Evolutionary conservation across 768 basidiomycete species (phyloP), one percentile per base, ranked within the genome.

Genomic region (Hortiboletus campestris): DNA sequence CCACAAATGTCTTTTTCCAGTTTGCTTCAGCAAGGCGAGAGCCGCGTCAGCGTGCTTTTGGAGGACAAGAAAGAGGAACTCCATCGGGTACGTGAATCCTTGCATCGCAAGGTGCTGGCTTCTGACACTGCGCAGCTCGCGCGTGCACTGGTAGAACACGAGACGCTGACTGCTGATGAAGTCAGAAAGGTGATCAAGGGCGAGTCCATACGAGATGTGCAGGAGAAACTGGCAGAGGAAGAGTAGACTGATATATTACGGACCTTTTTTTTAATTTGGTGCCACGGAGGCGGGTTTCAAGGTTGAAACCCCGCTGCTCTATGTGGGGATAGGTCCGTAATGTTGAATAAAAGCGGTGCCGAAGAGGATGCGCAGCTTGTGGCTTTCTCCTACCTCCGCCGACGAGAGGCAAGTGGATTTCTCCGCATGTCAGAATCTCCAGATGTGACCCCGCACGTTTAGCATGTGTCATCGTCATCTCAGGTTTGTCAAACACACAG

Each of bases 141-240:
- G 2, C 81, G 82, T 51, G 96, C 96, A 11, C 76, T 99, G 55
- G 88, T 99, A 13, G 94, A 98, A 70, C 89, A 96, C 72, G 96
- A 99, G 76, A 98, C 96, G 19, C 76, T 99, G 60, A 86, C 87
- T 61, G 77, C 83, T 39, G 87, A 91, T 11, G 94, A 99, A 72
- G 95, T 98, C 17, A 77, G 80, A 65, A 86, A 82, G 72, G 93
- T 95, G 25, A 82, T 98, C 68, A 85, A 79, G 55, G 94, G 94
- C 38, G 86, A 96, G 70, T 78, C 81, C 49, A 89, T 93, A 72
- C 84, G 87, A 54, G 80, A 76, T 55, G 80, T 89, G 60, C 74
- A 80, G 60, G 86, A 90, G 64, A 81, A 85, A 47, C 67, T 89
- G 60, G 77, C 84, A 51, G 83, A 84, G 52, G 82, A 86, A 10